Evolutionary conservation across 2,329 filamentous ascomycete genomes (phyloP), one percentile per base, ranked within the genome.

Genomic region (Aspergillus bombycis): DNA sequence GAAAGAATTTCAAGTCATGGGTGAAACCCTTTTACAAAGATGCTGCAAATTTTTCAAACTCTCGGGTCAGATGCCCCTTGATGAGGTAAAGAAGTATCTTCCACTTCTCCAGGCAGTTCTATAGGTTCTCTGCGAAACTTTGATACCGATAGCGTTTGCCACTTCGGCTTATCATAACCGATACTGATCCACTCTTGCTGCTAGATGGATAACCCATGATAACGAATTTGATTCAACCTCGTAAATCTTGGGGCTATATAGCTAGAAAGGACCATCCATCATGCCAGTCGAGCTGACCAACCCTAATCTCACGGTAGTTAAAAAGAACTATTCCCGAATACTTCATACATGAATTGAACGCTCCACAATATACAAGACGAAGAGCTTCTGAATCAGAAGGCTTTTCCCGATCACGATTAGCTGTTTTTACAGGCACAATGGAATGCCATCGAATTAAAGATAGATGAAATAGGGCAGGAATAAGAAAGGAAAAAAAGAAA

Each of bases 281-380:
- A 36, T 54, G 14, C n/a, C 32, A 36, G 32, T 54, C 48, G 48
- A 30, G 16, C 48, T 32, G 48, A 32, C 28, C 28, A 28, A 50
- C 21, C 26, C 30, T 53, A 53, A 34, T 30, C n/a, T 52, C 52
- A 54, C 32, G 46, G 57, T 50, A 64, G 57, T 57, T 62, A 64
- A 62, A 62, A 60, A 28, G 34, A 61, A 62, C 43, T 62, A 65
- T 62, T 67, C 50, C 38, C 50, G 48, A 64, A 60, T 30, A 55
- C 61, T 64, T 57, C 65, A 59, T 68, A 68, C 63, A 69, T 54
- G 65, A 67, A 67, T 57, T 54, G 61, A 53, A 68, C 43, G 50
- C 48, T 59, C 57, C 60, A 63, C 63, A 43, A 67, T 65, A 64
- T 69, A 69, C 62, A 69, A 64, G 45, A 56, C 34, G 16, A 54